Base-by-base conservation (phyloP, 2,329 filamentous ascomycete genomes). In the Penicillium sp. region DNA sequence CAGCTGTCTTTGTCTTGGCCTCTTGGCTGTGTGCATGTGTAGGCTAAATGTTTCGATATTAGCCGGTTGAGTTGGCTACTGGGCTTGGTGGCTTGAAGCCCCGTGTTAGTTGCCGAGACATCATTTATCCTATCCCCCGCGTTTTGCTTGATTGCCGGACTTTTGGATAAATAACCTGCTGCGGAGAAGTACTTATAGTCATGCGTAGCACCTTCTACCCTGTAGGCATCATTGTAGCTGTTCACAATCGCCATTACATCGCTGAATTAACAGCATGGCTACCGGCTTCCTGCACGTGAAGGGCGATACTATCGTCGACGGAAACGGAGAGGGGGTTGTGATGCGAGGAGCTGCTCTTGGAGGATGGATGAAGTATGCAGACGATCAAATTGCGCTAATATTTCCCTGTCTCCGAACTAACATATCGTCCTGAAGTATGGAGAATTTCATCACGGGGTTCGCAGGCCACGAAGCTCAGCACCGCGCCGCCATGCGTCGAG, bases 381-480 rank as follows among this genome's bases (percentile, higher is more conserved):
- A 31, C 1, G 5, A 19, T 15, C 12, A 48, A 23, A 15, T 5
- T 31, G 5, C 13, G 5, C 27, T n/a, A 12, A 8, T 31, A 33
- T 31, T 43, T 2, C 7, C 15, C 10, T 17, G 4, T 29, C 21
- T n/a, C 13, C 9, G 3, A 25, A 29, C 56, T 55, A n/a, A 55
- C 36, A 23, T n/a, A 19, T 31, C 27, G 2, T 33, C 31, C 6
- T 43, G 4, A 48, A 77, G 73, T 56, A 84, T 84, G 81, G 83
- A 85, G 69, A 86, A 86, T 68, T 86, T 86, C 75, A 86, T 87
- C 61, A 85, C 82, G 1, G 85, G 85, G n/a, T 87, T 81, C 57
- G 76, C 83, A 12, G 85, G 82, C 19, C 82, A 84, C 50, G 85
- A 87, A 66, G 76, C 76, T 23, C 78, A 86, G 59, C 81, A 84